Evolutionary conservation across 192 early-diverging fungal genomes (phyloP), one percentile per base, ranked within the genome.

Genomic region (Pilobolus umbonatus): DNA sequence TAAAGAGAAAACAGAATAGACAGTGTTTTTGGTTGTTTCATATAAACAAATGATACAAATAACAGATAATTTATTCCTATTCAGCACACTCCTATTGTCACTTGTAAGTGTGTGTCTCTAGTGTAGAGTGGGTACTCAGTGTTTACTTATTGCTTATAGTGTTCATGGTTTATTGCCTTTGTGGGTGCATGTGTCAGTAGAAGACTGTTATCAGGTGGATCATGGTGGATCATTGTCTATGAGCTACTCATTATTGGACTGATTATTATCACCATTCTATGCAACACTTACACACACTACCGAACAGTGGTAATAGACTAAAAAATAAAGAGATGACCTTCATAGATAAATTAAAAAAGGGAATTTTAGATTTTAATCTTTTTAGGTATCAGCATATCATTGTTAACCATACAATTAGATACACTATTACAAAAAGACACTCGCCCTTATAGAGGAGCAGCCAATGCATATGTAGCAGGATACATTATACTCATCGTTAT

Each of bases 161-260:
- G 47, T 59, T 60, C 49, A 6, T 69, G 67, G 67, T 34, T 69
- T 34, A 63, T 69, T 30, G 50, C 61, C 5, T 63, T 69, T 53
- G 50, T 57, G 14, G 67, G 61, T 36, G 47, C 60, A 30, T 69
- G 67, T 29, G 54, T 42, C 2, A 42, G 30, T 25, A 46, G 61
- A 47, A 8, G 31, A 6, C 21, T 12, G 21, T 35, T 38, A 10
- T 14, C 47, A 1, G 48, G 54, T 30, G 60, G 48, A 10, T 29
- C 35, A 11, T 69, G 67, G 67, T 69, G 67, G 67, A 54, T 62
- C 32, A 38, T 69, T 35, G 47, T 69, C 24, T 69, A 59, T 47
- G 60, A 66, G 26, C 43, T 66, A 15, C 24, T 60, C n/a, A 32
- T 66, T 22, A 35, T 66, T 22, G 30, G 51, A 14, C 50, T 56